These are phyloP conservation scores for Apophysomyces variabilis DNA, from an alignment of 371 early-diverging fungal genomes.

Conservation along the genomic window DNA sequence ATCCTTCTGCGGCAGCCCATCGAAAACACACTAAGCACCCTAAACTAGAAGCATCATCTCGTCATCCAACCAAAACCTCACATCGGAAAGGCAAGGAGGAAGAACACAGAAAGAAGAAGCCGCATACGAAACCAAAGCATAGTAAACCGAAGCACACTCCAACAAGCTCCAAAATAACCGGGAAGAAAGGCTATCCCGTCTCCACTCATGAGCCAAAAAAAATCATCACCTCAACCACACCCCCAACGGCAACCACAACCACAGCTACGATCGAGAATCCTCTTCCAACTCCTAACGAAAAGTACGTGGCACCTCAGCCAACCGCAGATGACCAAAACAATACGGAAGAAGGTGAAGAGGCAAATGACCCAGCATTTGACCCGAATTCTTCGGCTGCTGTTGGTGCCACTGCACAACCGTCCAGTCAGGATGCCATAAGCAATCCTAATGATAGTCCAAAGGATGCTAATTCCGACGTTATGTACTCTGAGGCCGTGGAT, in stretches of 20 bases:
- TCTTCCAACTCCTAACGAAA: neutral
- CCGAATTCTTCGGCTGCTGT: neutral
- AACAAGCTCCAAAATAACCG: neutral
- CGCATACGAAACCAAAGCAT: neutral
- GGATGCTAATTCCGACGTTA: neutral
- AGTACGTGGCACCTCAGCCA: neutral
- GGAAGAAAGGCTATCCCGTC: neutral
- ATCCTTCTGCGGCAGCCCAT: too few relatives aligned
- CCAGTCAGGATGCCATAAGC: neutral
- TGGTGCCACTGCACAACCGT: neutral
- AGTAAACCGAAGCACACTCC: neutral
- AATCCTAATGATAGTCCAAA: neutral
- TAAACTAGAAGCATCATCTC: neutral
- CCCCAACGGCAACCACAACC: neutral
- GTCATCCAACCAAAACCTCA: neutral
- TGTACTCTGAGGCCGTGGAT: slow-evolving; percentile 14
- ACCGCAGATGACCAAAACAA: neutral
- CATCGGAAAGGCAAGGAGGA: neutral
- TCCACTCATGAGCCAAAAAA: neutral
- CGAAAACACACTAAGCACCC: too few relatives aligned
- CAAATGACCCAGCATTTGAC: neutral
- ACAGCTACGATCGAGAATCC: neutral
- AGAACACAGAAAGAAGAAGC: neutral
- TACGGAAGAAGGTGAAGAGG: neutral
- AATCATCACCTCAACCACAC: neutral